Evolutionary conservation across 129 eudicot species (phyloP).

Genomic region (Centella asiatica): DNA sequence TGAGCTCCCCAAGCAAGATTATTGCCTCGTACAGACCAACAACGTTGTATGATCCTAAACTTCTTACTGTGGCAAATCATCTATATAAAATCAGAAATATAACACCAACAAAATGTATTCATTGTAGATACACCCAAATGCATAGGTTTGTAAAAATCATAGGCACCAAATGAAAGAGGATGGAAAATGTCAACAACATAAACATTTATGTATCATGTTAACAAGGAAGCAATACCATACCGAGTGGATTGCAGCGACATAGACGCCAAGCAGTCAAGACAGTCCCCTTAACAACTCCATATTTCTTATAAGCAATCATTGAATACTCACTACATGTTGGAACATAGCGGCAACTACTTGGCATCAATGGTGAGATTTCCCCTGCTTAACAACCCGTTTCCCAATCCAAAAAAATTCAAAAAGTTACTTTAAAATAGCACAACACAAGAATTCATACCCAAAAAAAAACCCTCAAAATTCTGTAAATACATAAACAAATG

Average conservation of each 20-base stretch:
- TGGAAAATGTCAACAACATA: background rate
- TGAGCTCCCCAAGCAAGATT: too few species aligned
- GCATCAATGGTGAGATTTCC: conserved; percentile 89
- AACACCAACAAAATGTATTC: too few species aligned
- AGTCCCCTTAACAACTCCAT: conserved; percentile 76
- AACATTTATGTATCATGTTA: background rate
- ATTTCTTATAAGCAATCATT: conserved; percentile 96
- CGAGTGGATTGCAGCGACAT: conserved; percentile 94
- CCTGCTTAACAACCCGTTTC: conserved; percentile 35
- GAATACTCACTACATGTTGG: conserved; percentile 96
- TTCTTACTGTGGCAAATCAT: too few species aligned
- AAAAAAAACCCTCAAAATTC: background rate
- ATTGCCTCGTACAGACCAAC: too few species aligned
- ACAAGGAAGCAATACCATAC: conserved; percentile 21
- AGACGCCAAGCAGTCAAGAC: conserved; percentile 77
- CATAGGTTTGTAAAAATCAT: background rate
- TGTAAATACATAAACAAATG: background rate
- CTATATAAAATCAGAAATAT: too few species aligned
- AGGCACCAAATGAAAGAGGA: background rate
- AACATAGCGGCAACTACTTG: conserved; percentile 82
- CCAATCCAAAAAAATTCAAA: background rate
- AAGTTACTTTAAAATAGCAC: background rate
- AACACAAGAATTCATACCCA: background rate
- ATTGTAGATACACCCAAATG: too few species aligned
- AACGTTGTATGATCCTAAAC: too few species aligned